phyloP scores from a whole-genome alignment of 306 rosid genomes.

The Senna tora region DNA sequence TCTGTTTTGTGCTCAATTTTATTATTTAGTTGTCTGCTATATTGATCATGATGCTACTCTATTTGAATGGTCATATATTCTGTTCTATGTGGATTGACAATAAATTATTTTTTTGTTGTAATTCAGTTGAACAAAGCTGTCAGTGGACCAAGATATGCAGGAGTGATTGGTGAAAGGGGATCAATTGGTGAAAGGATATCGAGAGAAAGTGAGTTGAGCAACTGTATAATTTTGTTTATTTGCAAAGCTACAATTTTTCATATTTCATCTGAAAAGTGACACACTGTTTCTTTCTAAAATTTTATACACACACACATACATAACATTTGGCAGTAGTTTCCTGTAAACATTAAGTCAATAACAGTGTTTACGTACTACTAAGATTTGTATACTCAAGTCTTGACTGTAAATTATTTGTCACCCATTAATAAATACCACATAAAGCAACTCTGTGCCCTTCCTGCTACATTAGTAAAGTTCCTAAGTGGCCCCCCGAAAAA shows the following conservation, averaged over 20 bases:
- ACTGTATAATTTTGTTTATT: conserved; percentile 1
- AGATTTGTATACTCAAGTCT: not conserved
- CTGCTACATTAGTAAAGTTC: too few species aligned
- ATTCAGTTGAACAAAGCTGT: conserved; percentile 90
- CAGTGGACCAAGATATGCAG: conserved; percentile 89
- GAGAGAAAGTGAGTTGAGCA: conserved; percentile 80
- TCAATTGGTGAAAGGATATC: conserved; percentile 98
- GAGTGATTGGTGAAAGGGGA: conserved; percentile 96
- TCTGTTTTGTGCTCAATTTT: conserved; percentile 23
- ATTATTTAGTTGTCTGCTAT: conserved; percentile 15
- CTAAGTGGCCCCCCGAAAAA: too few species aligned
- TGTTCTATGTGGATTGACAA: conserved; percentile 32
- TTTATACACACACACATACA: too few species aligned
- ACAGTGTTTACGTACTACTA: conserved; percentile 4
- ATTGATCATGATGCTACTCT: conserved; percentile 30
- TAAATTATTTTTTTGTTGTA: conserved; percentile 26
- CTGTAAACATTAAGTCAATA: conserved; percentile 10
- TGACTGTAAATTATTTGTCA: conserved; percentile 1
- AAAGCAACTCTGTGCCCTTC: too few species aligned
- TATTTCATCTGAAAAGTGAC: conserved; percentile 6
- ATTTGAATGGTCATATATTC: conserved; percentile 3
- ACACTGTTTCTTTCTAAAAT: not conserved
- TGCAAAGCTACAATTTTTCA: not conserved
- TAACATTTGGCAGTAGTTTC: not conserved
- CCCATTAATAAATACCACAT: too few species aligned